A percentile compares a stretch with the other conserved stretches of the same genome.
Conservation (phyloP, 768 basidiomycete species). For the Xerocomellus amylosporus region DNA sequence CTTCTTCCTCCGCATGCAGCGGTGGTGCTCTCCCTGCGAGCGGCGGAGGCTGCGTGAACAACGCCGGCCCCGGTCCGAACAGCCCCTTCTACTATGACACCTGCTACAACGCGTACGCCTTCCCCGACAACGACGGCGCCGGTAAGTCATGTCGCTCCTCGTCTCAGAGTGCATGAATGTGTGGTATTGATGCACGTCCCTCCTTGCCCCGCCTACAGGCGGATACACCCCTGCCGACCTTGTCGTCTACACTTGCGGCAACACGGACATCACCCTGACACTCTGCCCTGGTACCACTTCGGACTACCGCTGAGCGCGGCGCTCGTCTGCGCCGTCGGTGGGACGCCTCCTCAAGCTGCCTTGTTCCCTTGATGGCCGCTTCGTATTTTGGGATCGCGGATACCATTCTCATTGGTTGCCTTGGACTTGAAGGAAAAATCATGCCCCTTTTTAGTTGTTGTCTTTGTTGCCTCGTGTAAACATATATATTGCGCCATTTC, state of each 20-base stretch:
- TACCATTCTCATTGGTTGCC: not conserved
- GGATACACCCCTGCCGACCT: constrained; percentile 29
- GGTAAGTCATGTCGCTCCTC: constrained; percentile 9
- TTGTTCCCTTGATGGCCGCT: not conserved
- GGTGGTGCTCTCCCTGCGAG: constrained; percentile 27
- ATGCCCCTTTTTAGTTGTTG: not conserved
- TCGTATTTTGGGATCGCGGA: not conserved
- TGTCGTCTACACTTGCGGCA: constrained; percentile 30
- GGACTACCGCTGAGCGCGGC: constrained; percentile 3
- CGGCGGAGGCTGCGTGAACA: constrained; percentile 28
- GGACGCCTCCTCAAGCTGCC: not conserved
- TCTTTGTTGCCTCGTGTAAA: not conserved
- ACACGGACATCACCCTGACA: constrained; percentile 28
- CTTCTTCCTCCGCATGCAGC: constrained; percentile 26
- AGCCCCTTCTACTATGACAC: constrained; percentile 28
- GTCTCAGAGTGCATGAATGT: not conserved
- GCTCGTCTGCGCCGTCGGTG: not conserved
- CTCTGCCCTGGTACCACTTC: constrained; percentile 30
- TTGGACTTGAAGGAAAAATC: not conserved
- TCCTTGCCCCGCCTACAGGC: constrained; percentile 2
- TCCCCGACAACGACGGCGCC: constrained; percentile 34
- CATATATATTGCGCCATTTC: not conserved
- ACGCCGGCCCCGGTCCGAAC: constrained; percentile 31
- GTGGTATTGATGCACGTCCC: not conserved
- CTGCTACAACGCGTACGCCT: constrained; percentile 33